Percentiles rank a stretch among this genome's conserved stretches.
These are phyloP conservation scores for Prinsepia uniflora DNA, from an alignment of 306 rosid genomes.

Conservation along the genomic window DNA sequence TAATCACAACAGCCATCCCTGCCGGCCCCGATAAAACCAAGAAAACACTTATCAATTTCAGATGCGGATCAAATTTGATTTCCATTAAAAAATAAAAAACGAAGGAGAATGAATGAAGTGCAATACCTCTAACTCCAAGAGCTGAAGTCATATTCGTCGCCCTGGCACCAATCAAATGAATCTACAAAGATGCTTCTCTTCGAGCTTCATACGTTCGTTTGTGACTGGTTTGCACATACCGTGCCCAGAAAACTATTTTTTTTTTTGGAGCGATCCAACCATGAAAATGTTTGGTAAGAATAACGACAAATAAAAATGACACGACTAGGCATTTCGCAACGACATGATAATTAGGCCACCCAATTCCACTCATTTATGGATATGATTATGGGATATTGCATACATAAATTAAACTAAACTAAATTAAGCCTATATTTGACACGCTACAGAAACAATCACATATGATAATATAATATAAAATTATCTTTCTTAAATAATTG, in stretches of 20 bases:
- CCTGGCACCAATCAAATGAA: not conserved
- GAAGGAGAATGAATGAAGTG: not conserved
- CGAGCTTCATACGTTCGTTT: not conserved
- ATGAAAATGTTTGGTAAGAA: too few relatives aligned
- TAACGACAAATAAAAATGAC: too few relatives aligned
- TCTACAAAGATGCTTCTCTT: not conserved
- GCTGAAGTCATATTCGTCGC: constrained; percentile 4
- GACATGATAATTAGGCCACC: too few relatives aligned
- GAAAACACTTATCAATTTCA: not conserved
- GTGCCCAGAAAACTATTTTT: not conserved
- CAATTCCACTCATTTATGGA: too few relatives aligned
- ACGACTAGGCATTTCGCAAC: too few relatives aligned
- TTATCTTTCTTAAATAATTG: too few relatives aligned
- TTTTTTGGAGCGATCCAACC: not conserved
- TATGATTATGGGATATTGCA: too few relatives aligned
- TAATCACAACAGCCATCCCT: constrained; percentile 49
- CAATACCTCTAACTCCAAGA: not conserved
- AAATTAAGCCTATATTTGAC: too few relatives aligned
- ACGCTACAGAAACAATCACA: too few relatives aligned
- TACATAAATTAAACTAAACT: too few relatives aligned
- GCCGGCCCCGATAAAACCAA: constrained; percentile 14
- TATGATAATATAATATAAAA: too few relatives aligned
- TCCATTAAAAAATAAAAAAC: not conserved
- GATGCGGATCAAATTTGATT: not conserved
- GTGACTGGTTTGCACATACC: not conserved